Base-by-base conservation (phyloP, 371 early-diverging fungal species). In the Mucor circinelloides region DNA sequence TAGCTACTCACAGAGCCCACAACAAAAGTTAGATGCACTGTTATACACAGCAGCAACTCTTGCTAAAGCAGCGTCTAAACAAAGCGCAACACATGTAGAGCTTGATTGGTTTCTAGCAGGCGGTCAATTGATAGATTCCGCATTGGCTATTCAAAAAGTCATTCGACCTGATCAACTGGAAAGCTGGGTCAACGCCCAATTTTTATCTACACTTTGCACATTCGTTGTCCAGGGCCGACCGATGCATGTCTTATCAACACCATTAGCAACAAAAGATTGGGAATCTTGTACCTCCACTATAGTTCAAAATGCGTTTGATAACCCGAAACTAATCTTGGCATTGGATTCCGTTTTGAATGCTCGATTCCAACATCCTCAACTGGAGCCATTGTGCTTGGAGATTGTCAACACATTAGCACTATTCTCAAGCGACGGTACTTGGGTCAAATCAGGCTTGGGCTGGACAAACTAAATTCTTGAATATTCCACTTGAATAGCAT, bases 211-310 rank as follows among this genome's bases (percentile, higher is more conserved):
- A 5, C 34, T 81, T 8, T 75, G 77, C 34, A 73, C 77, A 0
- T 81, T 64, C 73, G 60, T 81, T 23, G 74, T 75, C 12, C 78
- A 81, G 60, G 81, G 81, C 5, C 63, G 81, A 10, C 74, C 64
- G 19, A 15, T 40, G 28, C 23, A 17, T 25, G 8, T 34, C 31
- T 1, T 17, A 34, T 44, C 38, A 44, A 12, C 30, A 19, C 23
- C 21, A 32, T 30, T 48, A 15, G 1, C 44, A 30, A 15, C 28
- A 25, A 52, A 34, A 25, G 36, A 19, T 23, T 74, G 73, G 75
- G 56, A 64, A 28, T 42, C 63, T 13, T 78, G 76, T 52, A 60
- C 65, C 27, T 46, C 64, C 15, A 55, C 38, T 9, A 46, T 78
- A 36, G 63, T 78, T 30, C 57, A 73, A 66, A 69, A 71, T 12